Conservation (phyloP, 108 stramenopile genomes). For the Craspedostauros australis region DNA sequence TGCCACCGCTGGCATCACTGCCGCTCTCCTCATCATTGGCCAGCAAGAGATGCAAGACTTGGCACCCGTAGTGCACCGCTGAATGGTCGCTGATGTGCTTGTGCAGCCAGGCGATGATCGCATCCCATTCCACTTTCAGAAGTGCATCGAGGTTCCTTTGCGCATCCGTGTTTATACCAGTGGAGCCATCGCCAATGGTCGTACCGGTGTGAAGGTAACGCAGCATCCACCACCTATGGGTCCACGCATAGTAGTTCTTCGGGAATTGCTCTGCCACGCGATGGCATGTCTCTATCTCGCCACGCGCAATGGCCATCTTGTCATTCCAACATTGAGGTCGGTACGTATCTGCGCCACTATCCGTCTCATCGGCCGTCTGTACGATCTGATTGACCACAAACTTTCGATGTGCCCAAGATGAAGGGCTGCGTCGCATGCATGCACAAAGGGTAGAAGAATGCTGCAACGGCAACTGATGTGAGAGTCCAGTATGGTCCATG, state of each 20-base stretch:
- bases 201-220: not conserved
- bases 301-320: not conserved
- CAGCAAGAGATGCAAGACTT: conserved; percentile 13
- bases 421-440: conserved; percentile 18
- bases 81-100: conserved; percentile 47
- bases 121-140: conserved; percentile 20
- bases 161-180: too few relatives aligned
- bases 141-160: not conserved
- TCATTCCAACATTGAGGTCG: not conserved
- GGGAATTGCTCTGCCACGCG: conserved; percentile 38
- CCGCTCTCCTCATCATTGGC: not conserved
- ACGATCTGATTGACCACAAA: conserved; percentile 28
- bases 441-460: not conserved
- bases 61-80: conserved; percentile 38
- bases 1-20: not conserved
- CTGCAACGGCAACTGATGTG: not conserved
- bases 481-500: not conserved
- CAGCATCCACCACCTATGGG: conserved; percentile 30
- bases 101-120: conserved; percentile 18
- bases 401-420: conserved; percentile 45
- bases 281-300: not conserved
- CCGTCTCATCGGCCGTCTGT: not conserved
- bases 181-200: too few relatives aligned
- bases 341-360: not conserved
- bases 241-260: conserved; percentile 58